phyloP scores from a whole-genome alignment of 306 rosid genomes.

The Lathyrus oleraceus region DNA sequence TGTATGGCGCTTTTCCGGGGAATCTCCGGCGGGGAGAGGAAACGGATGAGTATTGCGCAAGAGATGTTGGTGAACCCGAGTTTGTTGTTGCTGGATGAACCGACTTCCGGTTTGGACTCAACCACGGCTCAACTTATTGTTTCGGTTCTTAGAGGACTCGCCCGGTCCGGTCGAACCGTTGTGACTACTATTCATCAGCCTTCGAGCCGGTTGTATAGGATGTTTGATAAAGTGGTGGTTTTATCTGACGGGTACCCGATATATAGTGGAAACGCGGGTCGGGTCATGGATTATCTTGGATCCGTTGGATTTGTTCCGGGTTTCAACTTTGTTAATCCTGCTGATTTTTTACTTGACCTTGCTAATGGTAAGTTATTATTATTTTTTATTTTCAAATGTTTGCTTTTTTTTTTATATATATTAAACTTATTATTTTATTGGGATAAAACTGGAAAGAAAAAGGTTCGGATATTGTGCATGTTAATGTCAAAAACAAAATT shows the following conservation, averaged over 20 bases:
- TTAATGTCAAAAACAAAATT: slow-evolving; percentile 32
- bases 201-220: slow-evolving; percentile 64
- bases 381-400: neutral
- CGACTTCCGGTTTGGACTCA: slow-evolving; percentile 88
- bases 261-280: slow-evolving; percentile 59
- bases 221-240: slow-evolving; percentile 83
- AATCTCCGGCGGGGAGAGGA: slow-evolving; percentile 80
- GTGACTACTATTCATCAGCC: slow-evolving; percentile 87
- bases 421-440: neutral
- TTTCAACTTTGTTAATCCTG: slow-evolving; percentile 73
- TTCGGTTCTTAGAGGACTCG: slow-evolving; percentile 42
- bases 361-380: slow-evolving; percentile 62
- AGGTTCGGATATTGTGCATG: slow-evolving; percentile 37
- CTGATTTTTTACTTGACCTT: slow-evolving; percentile 84
- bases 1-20: slow-evolving; percentile 62
- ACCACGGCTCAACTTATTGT: slow-evolving; percentile 72
- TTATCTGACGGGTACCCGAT: slow-evolving; percentile 71
- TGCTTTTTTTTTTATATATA: no score
- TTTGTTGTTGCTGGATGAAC: slow-evolving; percentile 72
- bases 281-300: slow-evolving; percentile 72
- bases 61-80: slow-evolving; percentile 90
- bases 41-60: slow-evolving; percentile 83
- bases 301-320: slow-evolving; percentile 62
- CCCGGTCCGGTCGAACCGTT: slow-evolving; percentile 74
- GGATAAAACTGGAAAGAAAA: neutral